These are phyloP conservation scores for Dothistroma septosporum DNA, from an alignment of 2,329 filamentous ascomycete species.

Conservation along the genomic window DNA sequence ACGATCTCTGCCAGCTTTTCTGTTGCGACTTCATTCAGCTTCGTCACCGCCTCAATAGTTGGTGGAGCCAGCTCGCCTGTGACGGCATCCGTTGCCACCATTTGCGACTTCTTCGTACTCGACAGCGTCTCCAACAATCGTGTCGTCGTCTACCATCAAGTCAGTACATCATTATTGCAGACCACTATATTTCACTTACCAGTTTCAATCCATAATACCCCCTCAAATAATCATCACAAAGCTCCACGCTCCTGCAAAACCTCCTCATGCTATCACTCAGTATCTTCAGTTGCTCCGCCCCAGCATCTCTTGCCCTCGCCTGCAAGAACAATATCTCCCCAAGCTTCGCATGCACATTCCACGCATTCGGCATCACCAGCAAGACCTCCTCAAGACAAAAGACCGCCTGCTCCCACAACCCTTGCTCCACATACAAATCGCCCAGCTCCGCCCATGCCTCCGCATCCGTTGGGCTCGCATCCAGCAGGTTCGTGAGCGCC, in stretches of 20 bases:
- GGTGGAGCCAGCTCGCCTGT: conserved; percentile 49
- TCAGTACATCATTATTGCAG: conserved; percentile 13
- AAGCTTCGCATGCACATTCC: conserved; percentile 89
- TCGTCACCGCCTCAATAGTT: conserved; percentile 56
- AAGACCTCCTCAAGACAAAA: conserved; percentile 89
- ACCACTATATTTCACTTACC: conserved; percentile 45
- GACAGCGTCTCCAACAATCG: conserved; percentile 23
- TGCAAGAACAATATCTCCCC: conserved; percentile 80
- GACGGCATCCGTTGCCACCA: conserved; percentile 28
- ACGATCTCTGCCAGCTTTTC: conserved; percentile 73
- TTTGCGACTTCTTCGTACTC: conserved; percentile 29
- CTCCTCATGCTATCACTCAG: conserved; percentile 73
- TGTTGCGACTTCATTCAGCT: conserved; percentile 68
- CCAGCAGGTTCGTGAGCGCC: conserved; percentile 69
- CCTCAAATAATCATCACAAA: conserved; percentile 87
- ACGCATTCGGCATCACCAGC: conserved; percentile 81
- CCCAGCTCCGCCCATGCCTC: conserved; percentile 92
- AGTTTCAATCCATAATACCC: conserved; percentile 89
- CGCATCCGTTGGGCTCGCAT: conserved; percentile 80
- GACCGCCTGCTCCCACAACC: conserved; percentile 75
- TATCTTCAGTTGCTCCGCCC: conserved; percentile 43
- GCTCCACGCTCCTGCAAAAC: conserved; percentile 85
- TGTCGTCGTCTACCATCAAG: conserved; percentile 20
- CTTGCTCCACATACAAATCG: conserved; percentile 78
- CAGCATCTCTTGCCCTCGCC: conserved; percentile 33